These are phyloP conservation scores for Lachancea waltii DNA, from an alignment of 805 yeast genomes.

Conservation along the genomic window DNA sequence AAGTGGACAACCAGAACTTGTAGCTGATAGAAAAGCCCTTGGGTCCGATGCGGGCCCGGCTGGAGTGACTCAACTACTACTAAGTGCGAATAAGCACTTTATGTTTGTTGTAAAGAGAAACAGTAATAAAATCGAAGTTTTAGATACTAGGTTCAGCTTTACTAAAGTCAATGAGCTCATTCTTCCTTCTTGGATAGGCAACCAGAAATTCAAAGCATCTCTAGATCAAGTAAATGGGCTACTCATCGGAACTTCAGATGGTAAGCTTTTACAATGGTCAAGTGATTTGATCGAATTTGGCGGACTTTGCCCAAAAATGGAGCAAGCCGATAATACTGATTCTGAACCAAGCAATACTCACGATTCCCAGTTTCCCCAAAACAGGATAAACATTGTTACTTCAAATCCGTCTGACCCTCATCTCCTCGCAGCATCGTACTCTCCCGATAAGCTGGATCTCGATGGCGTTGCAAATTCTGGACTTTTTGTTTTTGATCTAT, in stretches of 20 bases:
- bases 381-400: slow-evolving; percentile 17
- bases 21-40: background rate
- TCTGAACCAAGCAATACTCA: background rate
- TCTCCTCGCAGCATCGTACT: slow-evolving; percentile 16
- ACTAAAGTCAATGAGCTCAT: slow-evolving; percentile 13
- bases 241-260: slow-evolving; percentile 21
- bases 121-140: slow-evolving; percentile 26
- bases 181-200: slow-evolving; percentile 20
- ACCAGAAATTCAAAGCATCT: slow-evolving; percentile 24
- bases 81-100: slow-evolving; percentile 34
- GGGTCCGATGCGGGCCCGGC: slow-evolving; percentile 8
- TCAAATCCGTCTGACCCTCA: slow-evolving; percentile 17
- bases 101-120: slow-evolving; percentile 32
- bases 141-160: slow-evolving; percentile 30
- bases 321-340: background rate
- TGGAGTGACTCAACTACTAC: slow-evolving; percentile 34
- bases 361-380: background rate
- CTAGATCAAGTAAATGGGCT: slow-evolving; percentile 19
- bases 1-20: slow-evolving; percentile 2
- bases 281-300: slow-evolving; percentile 26
- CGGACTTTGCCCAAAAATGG: slow-evolving; percentile 13
- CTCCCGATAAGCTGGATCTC: slow-evolving; percentile 19
- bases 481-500: slow-evolving; percentile 9
- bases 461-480: slow-evolving; percentile 6
- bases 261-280: slow-evolving; percentile 22